Evolutionary conservation across 371 early-diverging fungal genomes (phyloP).

Genomic region (Mortierella sp.): DNA sequence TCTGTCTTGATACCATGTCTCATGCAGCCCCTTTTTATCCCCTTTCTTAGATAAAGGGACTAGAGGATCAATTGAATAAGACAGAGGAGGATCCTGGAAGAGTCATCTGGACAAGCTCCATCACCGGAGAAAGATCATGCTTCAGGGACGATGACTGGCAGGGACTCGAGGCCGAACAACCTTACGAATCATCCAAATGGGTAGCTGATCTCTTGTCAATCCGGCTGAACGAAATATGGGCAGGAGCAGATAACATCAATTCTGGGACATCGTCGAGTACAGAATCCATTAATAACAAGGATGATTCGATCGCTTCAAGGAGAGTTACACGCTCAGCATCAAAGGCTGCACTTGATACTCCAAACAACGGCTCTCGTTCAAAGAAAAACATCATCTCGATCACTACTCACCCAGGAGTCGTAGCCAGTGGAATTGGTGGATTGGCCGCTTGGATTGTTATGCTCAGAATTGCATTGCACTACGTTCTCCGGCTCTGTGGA

Average conservation of each 20-base stretch:
- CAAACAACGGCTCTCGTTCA: not conserved
- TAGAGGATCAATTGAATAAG: slow-evolving; percentile 62
- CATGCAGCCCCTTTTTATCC: not conserved
- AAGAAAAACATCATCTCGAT: slow-evolving; percentile 59
- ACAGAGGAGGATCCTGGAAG: slow-evolving; percentile 67
- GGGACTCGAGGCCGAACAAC: slow-evolving; percentile 69
- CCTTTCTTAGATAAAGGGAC: slow-evolving; percentile 64
- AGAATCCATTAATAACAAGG: not conserved
- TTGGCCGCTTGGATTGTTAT: slow-evolving; percentile 62
- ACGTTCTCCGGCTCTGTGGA: slow-evolving; percentile 64
- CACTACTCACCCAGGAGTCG: slow-evolving; percentile 81
- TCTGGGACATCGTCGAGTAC: slow-evolving; percentile 18
- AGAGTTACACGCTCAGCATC: slow-evolving; percentile 32
- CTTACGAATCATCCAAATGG: slow-evolving; percentile 88
- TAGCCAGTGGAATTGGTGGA: slow-evolving; percentile 72
- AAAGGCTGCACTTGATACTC: slow-evolving; percentile 1
- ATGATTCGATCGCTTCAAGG: not conserved
- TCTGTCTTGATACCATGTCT: too few relatives aligned
- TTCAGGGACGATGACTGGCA: slow-evolving; percentile 80
- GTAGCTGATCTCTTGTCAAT: slow-evolving; percentile 74
- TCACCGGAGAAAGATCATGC: slow-evolving; percentile 64
- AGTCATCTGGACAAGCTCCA: slow-evolving; percentile 88
- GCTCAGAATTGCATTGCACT: slow-evolving; percentile 61
- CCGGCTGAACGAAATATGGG: slow-evolving; percentile 64
- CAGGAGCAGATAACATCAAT: not conserved